Evolutionary conservation across 768 basidiomycete genomes (phyloP), one percentile per base, ranked within the genome.

Genomic region (Rhodotorula sphaerocarpa): DNA sequence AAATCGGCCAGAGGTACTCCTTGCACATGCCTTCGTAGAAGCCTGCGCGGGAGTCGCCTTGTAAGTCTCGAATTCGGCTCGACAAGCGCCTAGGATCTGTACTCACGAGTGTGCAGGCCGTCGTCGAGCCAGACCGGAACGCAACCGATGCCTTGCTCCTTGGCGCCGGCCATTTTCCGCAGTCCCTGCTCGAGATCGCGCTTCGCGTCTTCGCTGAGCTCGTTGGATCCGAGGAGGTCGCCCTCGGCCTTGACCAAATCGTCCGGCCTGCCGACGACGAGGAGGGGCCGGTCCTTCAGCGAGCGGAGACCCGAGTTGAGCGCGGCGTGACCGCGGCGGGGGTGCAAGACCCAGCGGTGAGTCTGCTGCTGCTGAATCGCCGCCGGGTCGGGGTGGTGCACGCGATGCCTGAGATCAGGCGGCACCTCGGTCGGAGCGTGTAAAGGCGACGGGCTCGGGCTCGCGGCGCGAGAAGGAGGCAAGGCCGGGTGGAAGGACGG

Each of bases 191-290:
- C 83, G 45, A 93, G 78, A 5, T 82, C 82, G 30, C 76, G 78
- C 73, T 82, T 82, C 72, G 93, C 87, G 50, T 81, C 80, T 2
- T 79, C 78, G 28, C 79, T 77, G 28, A 95, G 78, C 36, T 75
- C 73, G 36, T 67, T 71, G 0, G 76, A 75, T 42, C 80, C 78
- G 23, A 78, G 77, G 18, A 71, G 59, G 15, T 71, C 61, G 18
- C 71, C 67, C 23, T 71, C 65, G 16, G 83, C 80, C 53, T 78
- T 73, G 57, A 83, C 75, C 67, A 97, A 81, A 68, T 95, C 90
- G 43, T 93, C 93, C 0, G 88, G 88, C 88, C 95, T 93, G 27
- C 90, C 93, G 47, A 97, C 80, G 73, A 96, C 82, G 72, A 93
- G 75, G 78, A 97, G 90, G 70, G 93, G 86, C 75, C 93, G 87